Evolutionary conservation across 2,329 filamentous ascomycete species (phyloP), one percentile per base, ranked within the genome.

Genomic region (Botryotinia narcissicola): DNA sequence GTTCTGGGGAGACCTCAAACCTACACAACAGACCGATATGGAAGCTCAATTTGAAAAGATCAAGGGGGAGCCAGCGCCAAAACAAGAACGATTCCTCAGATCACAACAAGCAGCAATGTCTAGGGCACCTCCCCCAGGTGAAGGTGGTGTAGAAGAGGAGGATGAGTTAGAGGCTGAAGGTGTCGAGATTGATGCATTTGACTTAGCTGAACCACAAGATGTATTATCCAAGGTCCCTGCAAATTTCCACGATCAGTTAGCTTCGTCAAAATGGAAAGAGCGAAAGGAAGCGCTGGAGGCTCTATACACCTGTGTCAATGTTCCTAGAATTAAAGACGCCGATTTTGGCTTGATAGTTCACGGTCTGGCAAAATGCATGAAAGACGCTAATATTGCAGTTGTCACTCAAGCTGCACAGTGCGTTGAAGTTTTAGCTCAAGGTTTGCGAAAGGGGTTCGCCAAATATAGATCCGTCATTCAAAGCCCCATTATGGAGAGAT

Each of bases 191-290:
- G 95, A 98, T 79, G 90, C 86, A 1, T 94, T 94, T 78, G 92
- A 95, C 79, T 84, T 96, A 59, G 91, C 93, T 51, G 95, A 97
- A 80, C 93, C 95, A 0, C 91, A 98, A 74, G 94, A 99, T 81
- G 90, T 98, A 1, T 83, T 93, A 73, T 87, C 92, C 54, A 96
- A 95, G 78, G 86, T 98, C 4, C 92, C 95, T 0, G 89, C 90
- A 57, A 91, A 94, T 81, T 95, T 98, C 77, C 87, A 89, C 76
- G 96, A 99, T 35, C 90, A 92, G 74, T 85, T 99, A 44, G 91
- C 88, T 0, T 98, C 95, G 16, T 91, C 95, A 0, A 99, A 99
- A 82, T 99, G 96, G 96, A 99, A 99, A 81, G 97, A 99, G 78
- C 88, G 96, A 75, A 99, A 99, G 83, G 96, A 99, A 78, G 93